A percentile compares a stretch with the other conserved stretches of the same genome.
phyloP scores from a whole-genome alignment of 352 stramenopile genomes.

The Pythium grandisporangium region DNA sequence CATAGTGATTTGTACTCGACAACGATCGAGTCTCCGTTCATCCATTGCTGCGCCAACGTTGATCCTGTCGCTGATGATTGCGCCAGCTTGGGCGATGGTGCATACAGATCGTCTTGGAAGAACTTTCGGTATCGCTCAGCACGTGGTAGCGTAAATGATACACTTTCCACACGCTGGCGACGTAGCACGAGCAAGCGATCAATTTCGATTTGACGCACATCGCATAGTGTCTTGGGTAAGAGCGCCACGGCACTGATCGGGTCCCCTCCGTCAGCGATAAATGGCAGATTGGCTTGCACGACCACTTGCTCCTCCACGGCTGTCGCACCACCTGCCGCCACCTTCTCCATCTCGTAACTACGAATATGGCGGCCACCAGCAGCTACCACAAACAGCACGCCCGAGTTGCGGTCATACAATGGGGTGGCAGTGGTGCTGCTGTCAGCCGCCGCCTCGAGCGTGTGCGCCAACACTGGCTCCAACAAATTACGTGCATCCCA shows the following conservation, averaged over 20 bases:
- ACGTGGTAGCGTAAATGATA: conserved; percentile 62
- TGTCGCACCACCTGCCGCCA: neutral
- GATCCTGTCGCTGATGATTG: too few species aligned
- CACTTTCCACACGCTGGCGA: conserved; percentile 29
- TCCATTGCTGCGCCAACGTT: conserved; percentile 44
- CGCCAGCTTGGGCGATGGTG: conserved; percentile 25
- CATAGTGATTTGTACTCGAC: conserved; percentile 44
- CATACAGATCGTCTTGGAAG: conserved; percentile 79
- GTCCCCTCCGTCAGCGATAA: conserved; percentile 30
- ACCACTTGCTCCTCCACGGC: conserved; percentile 6
- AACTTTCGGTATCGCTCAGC: conserved; percentile 56
- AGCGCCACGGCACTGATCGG: conserved; percentile 51
- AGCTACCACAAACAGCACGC: conserved; percentile 56
- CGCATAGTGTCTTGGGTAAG: conserved; percentile 50
- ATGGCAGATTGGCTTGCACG: conserved; percentile 55
- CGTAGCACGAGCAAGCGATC: conserved; percentile 54
- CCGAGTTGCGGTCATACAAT: conserved; percentile 60
- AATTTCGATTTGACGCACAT: conserved; percentile 64
- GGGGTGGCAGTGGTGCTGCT: conserved; percentile 36
- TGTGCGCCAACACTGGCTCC: conserved; percentile 36
- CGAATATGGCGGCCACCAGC: conserved; percentile 58
- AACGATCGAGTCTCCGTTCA: conserved; percentile 24
- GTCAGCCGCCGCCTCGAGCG: conserved; percentile 20
- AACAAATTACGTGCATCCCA: conserved; percentile 70
- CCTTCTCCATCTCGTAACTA: conserved; percentile 59